These are phyloP conservation scores for Iris pallida DNA, from an alignment of 116 monocot genomes.

Conservation along the genomic window DNA sequence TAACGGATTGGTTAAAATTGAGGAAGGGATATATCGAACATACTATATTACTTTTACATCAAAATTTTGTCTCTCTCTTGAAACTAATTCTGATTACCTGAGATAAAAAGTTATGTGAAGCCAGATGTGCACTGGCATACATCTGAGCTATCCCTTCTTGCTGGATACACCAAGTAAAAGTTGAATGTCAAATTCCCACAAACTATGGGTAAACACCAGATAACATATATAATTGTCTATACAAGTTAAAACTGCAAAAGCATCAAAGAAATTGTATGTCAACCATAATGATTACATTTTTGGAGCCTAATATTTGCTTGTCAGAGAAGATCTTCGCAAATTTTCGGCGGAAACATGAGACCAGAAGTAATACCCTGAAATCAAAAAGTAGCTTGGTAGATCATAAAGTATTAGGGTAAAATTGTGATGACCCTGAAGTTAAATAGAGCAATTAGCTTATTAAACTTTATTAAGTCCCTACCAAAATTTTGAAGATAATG, in stretches of 20 bases:
- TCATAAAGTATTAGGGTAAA: background rate
- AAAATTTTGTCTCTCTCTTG: too few relatives aligned
- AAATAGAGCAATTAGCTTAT: background rate
- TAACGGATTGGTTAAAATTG: too few relatives aligned
- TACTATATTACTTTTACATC: too few relatives aligned
- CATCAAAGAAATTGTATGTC: background rate
- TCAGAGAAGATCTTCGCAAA: slow-evolving; percentile 58
- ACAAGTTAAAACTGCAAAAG: background rate
- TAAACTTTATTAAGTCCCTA: slow-evolving; percentile 16
- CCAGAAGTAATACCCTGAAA: slow-evolving; percentile 65
- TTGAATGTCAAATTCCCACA: slow-evolving; percentile 5
- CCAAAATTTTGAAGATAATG: slow-evolving; percentile 75
- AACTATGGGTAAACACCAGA: background rate
- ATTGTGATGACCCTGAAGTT: background rate
- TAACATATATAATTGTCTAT: background rate
- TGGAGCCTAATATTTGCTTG: slow-evolving; percentile 85
- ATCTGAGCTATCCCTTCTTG: slow-evolving; percentile 69
- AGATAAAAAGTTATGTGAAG: slow-evolving; percentile 29
- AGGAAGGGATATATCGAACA: too few relatives aligned
- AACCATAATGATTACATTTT: slow-evolving; percentile 42
- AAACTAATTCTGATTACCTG: slow-evolving; percentile 37
- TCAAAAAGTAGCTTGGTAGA: slow-evolving; percentile 8
- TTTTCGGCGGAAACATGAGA: slow-evolving; percentile 74
- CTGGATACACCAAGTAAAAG: slow-evolving; percentile 49
- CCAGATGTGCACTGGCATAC: slow-evolving; percentile 52